Base-by-base conservation (phyloP, 257 asterid genomes). In the Asclepias syriaca region DNA sequence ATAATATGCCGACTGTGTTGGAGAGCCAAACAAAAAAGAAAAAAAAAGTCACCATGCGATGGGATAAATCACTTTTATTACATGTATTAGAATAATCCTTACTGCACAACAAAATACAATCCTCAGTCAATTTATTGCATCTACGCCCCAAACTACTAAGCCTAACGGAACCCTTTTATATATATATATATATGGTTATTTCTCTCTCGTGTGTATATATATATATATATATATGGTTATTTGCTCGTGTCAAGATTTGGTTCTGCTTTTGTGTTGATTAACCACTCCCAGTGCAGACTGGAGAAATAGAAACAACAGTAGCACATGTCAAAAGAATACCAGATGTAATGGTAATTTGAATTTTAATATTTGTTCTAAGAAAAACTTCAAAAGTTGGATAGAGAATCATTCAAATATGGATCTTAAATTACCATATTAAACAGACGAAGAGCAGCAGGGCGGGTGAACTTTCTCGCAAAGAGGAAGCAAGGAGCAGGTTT, bases 401-500 rank as follows among this genome's bases (percentile, higher is more conserved):
- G 46, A 61, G 14, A 19, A 21, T 55, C 2, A 22, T n/a, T 4
- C 57, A 24, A 39, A n/a, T n/a, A n/a, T n/a, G n/a, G n/a, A n/a
- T n/a, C n/a, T n/a, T n/a, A n/a, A n/a, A 6, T 43, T 78, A 90
- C 99, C 85, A 67, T 85, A 86, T 88, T 91, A 77, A 94, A 90
- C 66, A 91, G 98, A 61, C 92, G 87, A 45, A 91, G 71, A 75
- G 95, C 98, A 50, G 99, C 95, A 66, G 98, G 95, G 68, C 98
- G 85, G 1, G 97, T 87, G 74, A 94, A 94, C 79, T 94, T 94
- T 79, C 99, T 86, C 4, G 98, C 96, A 7, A 94, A 91, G 54
- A 91, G 96, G 87, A 94, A 94, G 84, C 99, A 94, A 43, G 83
- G 77, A 50, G 98, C 92, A 75, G 98, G 99, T 71, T 86, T 94